Base-by-base conservation (phyloP, 345 rosid species). In the Pugionium cornutum region DNA sequence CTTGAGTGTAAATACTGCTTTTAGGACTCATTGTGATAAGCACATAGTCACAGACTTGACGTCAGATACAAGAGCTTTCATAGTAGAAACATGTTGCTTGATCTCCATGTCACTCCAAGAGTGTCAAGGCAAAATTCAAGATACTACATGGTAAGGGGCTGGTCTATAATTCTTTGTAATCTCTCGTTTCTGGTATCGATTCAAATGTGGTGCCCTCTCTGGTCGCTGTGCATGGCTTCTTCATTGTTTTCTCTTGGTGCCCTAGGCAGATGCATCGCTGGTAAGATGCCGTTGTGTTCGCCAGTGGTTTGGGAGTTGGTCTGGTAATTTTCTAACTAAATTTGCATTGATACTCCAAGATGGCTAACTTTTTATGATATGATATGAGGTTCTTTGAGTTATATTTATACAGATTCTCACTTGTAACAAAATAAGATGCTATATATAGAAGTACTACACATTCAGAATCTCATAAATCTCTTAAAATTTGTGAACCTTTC, bases 61-160 rank as follows among this genome's bases (percentile, higher is more conserved):
- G 35, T 37, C 57, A 28, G 11, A 27, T 27, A 7, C 45, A 54
- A 52, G 9, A 26, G 29, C 62, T n/a, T 53, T 53, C 59, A 9
- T 28, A 43, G 67, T 47, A 42, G 53, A 36, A 62, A 46, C 7
- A 59, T 27, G 67, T 53, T 9, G 31, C 68, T 29, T 18, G 18
- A 18, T 18, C 18, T 54, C 58, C 47, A 9, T 9, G 18, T 18
- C 18, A 18, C 56, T 54, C 57, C 18, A 44, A 33, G 41, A 45
- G 8, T n/a, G 33, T 25, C 43, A 26, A 45, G 35, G 56, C 57
- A 31, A 55, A 33, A 33, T 7, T 40, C 30, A 62, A 45, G 56
- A 56, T 62, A 18, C 18, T 18, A 18, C 18, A 18, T 18, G 18
- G 46, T 34, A 33, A 26, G 7, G 1, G 9, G 9, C 7, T 10